Conservation (phyloP, 2,329 filamentous ascomycete species). For the Hymenoscyphus albidus region DNA sequence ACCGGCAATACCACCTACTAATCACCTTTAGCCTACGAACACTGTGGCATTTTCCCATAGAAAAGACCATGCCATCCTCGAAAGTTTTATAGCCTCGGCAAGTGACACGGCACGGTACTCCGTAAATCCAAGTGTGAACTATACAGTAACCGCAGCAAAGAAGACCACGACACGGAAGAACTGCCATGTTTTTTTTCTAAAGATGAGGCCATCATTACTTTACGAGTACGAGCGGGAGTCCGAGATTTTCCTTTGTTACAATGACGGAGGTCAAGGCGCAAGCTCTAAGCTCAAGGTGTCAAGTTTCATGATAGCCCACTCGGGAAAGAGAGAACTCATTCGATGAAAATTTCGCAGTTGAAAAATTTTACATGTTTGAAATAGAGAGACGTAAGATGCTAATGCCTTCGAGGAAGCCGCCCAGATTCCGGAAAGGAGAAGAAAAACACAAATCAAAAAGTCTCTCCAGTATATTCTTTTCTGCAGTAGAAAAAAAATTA, state of each 20-base stretch:
- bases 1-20: background rate
- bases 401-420: constrained; percentile 4
- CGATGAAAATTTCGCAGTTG: too few species aligned
- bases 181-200: background rate
- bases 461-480: background rate
- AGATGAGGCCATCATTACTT: too few species aligned
- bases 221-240: background rate
- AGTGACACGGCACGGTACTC: background rate
- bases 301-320: background rate
- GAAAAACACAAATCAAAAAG: background rate
- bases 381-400: background rate
- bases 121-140: background rate
- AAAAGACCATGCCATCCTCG: background rate
- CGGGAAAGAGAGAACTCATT: background rate
- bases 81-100: background rate
- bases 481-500: background rate
- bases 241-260: background rate
- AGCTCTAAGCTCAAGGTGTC: background rate
- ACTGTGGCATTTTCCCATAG: background rate
- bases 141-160: background rate
- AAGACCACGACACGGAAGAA: background rate
- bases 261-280: background rate
- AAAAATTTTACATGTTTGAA: too few species aligned
- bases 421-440: background rate
- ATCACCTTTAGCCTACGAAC: background rate